Conservation (phyloP, 179 eudicot genomes). For the Spinacia oleracea region DNA sequence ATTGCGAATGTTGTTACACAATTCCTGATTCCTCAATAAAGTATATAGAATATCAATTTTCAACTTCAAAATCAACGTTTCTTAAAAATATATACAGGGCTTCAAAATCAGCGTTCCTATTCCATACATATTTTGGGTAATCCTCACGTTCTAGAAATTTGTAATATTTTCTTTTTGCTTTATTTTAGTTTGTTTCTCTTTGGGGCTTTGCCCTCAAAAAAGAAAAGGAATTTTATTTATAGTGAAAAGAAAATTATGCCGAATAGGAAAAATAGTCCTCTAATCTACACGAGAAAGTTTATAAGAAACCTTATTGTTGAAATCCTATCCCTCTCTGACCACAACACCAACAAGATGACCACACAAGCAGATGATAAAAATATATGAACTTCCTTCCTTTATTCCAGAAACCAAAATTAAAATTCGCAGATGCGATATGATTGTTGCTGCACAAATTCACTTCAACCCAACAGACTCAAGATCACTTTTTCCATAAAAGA, state of each 20-base stretch:
- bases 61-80: background rate
- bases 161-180: background rate
- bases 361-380: background rate
- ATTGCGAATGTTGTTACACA: background rate
- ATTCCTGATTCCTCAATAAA: background rate
- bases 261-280: background rate
- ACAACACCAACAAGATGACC: slow-evolving; percentile 1
- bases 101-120: too few species aligned
- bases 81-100: too few species aligned
- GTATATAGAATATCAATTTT: background rate
- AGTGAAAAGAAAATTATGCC: background rate
- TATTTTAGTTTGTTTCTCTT: too few species aligned
- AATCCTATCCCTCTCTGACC: background rate
- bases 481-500: background rate
- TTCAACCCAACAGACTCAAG: background rate
- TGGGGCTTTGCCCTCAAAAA: too few species aligned
- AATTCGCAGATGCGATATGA: background rate
- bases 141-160: background rate
- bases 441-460: background rate
- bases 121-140: too few species aligned
- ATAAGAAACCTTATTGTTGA: background rate
- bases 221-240: background rate
- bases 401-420: background rate
- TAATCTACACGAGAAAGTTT: too few species aligned
- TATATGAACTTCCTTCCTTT: background rate